Evolutionary conservation across 1,139 yeast species (phyloP), one percentile per base, ranked within the genome.

Genomic region (Blastobotrys persicus): DNA sequence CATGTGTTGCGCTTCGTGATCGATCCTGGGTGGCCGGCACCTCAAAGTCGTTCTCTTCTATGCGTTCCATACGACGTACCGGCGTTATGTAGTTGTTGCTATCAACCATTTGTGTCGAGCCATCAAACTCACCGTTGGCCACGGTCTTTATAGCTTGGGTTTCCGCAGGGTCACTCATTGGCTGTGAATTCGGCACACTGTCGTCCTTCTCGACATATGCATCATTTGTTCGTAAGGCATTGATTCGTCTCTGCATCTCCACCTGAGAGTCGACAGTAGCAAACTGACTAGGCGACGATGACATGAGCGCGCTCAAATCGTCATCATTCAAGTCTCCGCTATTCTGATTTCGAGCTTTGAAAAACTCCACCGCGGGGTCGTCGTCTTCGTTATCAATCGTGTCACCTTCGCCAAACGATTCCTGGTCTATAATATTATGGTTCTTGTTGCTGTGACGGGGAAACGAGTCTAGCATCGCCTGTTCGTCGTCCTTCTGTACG

Each of bases 21-120:
- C 14, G 11, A 7, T 37, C 41, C 17, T 37, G 41, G 3, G 41
- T 37, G 17, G 41, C 41, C 4, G 41, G 41, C 14, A 37, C 28
- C 14, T 37, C 41, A 37, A 37, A 37, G 28, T 37, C 41, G 14
- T 37, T 23, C n/a, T 37, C 41, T 13, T 37, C 26, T 4, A 37
- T 37, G 13, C 28, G 11, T 6, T 37, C 41, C 28, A 37, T 9
- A 12, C 19, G 41, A 7, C 28, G 17, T 7, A 37, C 14, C 14
- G 41, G 41, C 11, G 41, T 37, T 18, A 23, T 28, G 13, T 19
- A 37, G n/a, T 37, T 12, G 14, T 7, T 16, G 12, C 17, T 23
- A 11, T 34, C 20, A 3, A 37, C 41, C 14, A 6, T 19, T 14
- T 37, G 41, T 3, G 41, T 37, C 4, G 41, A 26, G 11, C 28